Evolutionary conservation across 2,329 filamentous ascomycete genomes (phyloP).

Genomic region (Diplodia intermedia): DNA sequence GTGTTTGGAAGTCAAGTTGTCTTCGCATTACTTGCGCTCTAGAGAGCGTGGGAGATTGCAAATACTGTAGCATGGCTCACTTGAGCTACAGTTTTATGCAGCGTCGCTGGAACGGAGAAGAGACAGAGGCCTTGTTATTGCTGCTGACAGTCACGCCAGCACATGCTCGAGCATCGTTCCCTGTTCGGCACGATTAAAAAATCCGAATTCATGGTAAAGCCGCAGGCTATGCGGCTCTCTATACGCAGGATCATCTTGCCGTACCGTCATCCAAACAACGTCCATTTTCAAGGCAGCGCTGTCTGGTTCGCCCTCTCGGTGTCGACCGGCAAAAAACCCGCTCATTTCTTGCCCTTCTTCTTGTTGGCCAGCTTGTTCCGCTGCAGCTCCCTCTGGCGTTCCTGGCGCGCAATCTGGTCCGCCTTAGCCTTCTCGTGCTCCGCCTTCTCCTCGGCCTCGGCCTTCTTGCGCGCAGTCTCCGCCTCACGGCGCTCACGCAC

Average conservation of each 20-base stretch:
- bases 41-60: no score
- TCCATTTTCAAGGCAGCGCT: constrained; percentile 4
- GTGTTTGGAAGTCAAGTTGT: not conserved
- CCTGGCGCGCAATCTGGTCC: constrained; percentile 56
- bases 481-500: constrained; percentile 87
- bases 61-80: not conserved
- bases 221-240: constrained; percentile 28
- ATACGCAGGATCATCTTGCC: constrained; percentile 10
- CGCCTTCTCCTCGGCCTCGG: constrained; percentile 60
- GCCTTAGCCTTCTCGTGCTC: constrained; percentile 64
- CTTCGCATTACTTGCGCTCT: not conserved
- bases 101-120: not conserved
- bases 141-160: no score
- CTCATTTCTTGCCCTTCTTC: constrained; percentile 33
- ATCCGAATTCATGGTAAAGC: constrained; percentile 16
- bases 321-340: not conserved
- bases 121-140: not conserved
- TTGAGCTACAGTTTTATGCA: not conserved
- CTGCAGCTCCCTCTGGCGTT: constrained; percentile 56
- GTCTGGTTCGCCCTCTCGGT: not conserved
- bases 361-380: constrained; percentile 52
- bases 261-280: constrained; percentile 21
- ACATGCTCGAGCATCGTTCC: not conserved
- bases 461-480: constrained; percentile 82
- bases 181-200: not conserved